Conservation (phyloP, 129 eudicot genomes). For the Silybum marianum region DNA sequence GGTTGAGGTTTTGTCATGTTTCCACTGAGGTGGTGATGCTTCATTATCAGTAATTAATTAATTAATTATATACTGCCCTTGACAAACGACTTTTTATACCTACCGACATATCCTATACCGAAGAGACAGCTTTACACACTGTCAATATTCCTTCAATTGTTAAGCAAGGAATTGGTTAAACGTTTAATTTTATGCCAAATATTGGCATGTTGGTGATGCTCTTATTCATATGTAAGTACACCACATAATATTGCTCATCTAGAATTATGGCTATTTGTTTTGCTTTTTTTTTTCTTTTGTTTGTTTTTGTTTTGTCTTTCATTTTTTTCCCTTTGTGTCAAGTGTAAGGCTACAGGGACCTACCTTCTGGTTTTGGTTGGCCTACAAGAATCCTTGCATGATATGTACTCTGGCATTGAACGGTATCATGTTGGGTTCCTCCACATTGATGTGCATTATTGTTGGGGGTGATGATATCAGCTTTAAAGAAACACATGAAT, state of each 20-base stretch:
- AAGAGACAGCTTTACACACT: not conserved
- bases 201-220: not conserved
- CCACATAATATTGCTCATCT: not conserved
- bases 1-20: not conserved
- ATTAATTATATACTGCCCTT: not conserved
- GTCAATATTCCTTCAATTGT: not conserved
- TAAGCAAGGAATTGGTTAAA: not conserved
- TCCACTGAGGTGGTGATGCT: not conserved
- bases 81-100: not conserved
- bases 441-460: constrained; percentile 18
- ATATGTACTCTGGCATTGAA: constrained; percentile 26
- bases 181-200: not conserved
- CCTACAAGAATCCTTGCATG: constrained; percentile 63
- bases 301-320: not conserved
- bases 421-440: constrained; percentile 11
- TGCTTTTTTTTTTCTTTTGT: not conserved
- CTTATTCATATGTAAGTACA: not conserved
- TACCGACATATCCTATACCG: not conserved
- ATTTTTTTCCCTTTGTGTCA: not conserved
- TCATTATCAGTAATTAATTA: not conserved
- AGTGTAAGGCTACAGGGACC: constrained; percentile 32
- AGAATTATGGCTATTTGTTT: not conserved
- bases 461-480: constrained; percentile 16
- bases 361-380: constrained; percentile 31
- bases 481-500: constrained; percentile 4